Percentiles rank a stretch among this genome's conserved stretches.
Conservation (phyloP, 176 grass and related monocot genomes). For the Avena sativa region DNA sequence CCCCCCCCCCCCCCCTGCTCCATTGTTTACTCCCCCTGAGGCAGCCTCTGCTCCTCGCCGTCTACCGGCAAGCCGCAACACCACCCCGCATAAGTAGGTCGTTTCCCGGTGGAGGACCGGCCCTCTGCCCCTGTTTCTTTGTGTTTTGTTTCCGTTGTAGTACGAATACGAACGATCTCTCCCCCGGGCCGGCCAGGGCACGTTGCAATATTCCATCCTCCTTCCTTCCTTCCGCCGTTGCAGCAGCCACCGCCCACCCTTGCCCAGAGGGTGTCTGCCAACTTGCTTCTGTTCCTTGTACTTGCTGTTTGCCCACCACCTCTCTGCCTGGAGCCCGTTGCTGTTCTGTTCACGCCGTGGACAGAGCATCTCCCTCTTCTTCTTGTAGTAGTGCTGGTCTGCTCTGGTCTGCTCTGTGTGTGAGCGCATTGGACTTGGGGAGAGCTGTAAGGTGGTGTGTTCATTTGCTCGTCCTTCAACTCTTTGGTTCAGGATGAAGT, state of each 20-base stretch:
- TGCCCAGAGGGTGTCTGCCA: constrained; percentile 11
- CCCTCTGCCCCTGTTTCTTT: constrained; percentile 22
- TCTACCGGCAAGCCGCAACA: constrained; percentile 41
- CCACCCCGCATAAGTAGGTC: constrained; percentile 56
- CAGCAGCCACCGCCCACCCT: constrained; percentile 30
- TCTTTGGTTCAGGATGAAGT: constrained; percentile 76
- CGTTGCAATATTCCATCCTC: constrained; percentile 64
- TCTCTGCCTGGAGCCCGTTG: constrained; percentile 23
- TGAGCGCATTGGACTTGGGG: constrained; percentile 24
- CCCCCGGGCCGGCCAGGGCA: constrained; percentile 33
- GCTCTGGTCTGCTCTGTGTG: neutral
- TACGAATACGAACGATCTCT: constrained; percentile 38
- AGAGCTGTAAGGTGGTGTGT: neutral
- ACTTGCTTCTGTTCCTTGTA: constrained; percentile 46
- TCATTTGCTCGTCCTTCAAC: neutral
- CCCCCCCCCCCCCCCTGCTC: constrained; percentile 42
- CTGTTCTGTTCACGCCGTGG: neutral
- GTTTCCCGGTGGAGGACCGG: constrained; percentile 14
- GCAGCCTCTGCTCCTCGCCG: constrained; percentile 50
- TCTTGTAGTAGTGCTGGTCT: constrained; percentile 11
- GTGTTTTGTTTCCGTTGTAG: constrained; percentile 47
- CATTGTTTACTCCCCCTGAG: constrained; percentile 62
- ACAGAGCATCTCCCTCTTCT: neutral
- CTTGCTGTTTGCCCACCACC: constrained; percentile 8
- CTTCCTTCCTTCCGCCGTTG: neutral